Base-by-base conservation (phyloP, 805 yeast species). In the Sungouiozyma intestinalis region DNA sequence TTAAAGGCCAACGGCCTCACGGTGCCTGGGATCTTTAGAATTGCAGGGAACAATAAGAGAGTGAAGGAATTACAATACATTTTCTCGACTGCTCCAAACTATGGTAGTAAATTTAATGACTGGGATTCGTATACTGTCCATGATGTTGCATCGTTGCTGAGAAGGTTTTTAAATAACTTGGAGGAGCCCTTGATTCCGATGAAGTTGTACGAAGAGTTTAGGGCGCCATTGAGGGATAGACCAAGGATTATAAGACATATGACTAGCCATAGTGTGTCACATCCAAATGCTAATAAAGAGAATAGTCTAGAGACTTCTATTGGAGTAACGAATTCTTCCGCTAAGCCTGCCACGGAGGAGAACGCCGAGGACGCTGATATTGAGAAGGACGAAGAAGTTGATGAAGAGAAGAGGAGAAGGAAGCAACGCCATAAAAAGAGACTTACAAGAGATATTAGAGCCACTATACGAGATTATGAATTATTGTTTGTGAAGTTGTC, bases 41-140 rank as follows among this genome's bases (percentile, higher is more conserved):
- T 92, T 1, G 92, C 94, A 0, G 98, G 98, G 3, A 81, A 94
- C 14, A 79, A 85, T 24, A 83, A 86, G 55, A 72, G 98, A 42
- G 80, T 92, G 32, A 84, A 85, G 52, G 88, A 85, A 50, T 69
- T 92, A 33, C 97, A 92, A 60, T 72, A 75, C 33, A 70, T 80
- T 13, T 92, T 92, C 66, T 85, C 88, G 42, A 65, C 83, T 2
- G 86, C 96, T 2, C 97, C 98, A 0, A 78, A 77, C 45, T 92
- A 82, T 58, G 99, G 98, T 15, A 76, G 86, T 40, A 82, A 81
- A 50, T 72, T 88, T 36, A 53, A 52, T 29, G 76, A 74, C 50
- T 92, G 97, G 98, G 87, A 85, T 39, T 90, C 94, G 0, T 92
- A 77, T 64, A 85, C 87, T 1, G 97, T 90, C 11, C 98, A 92